Percentiles rank a stretch among this genome's conserved stretches.
These are phyloP conservation scores for Boletus edulis DNA, from an alignment of 768 basidiomycete genomes.

Conservation along the genomic window DNA sequence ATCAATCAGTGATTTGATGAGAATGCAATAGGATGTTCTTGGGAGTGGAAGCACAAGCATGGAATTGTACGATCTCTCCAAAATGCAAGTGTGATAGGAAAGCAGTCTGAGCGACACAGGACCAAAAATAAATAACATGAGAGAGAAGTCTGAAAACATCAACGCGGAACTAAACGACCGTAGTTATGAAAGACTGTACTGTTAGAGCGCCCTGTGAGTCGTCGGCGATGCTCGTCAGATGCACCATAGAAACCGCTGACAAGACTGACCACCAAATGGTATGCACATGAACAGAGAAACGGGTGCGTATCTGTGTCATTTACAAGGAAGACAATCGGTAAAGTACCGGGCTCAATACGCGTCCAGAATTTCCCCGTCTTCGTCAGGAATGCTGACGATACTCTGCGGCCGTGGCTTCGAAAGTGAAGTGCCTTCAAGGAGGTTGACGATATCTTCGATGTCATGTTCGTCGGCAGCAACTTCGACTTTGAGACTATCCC, in stretches of 20 bases:
- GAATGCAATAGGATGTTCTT: slow-evolving; percentile 9
- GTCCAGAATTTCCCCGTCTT: slow-evolving; percentile 53
- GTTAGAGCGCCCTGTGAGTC: slow-evolving; percentile 7
- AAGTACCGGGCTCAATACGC: slow-evolving; percentile 40
- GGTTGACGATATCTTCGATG: slow-evolving; percentile 63
- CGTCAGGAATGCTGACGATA: slow-evolving; percentile 51
- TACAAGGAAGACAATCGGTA: slow-evolving; percentile 17
- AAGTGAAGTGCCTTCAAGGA: slow-evolving; percentile 47
- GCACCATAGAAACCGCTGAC: background rate
- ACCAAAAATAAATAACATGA: slow-evolving; percentile 21
- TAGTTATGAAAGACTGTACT: slow-evolving; percentile 27
- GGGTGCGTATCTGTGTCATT: slow-evolving; percentile 17
- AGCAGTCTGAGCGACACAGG: slow-evolving; percentile 12
- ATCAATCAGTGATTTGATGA: slow-evolving; percentile 11
- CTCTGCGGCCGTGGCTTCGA: slow-evolving; percentile 42
- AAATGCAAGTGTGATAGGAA: slow-evolving; percentile 3
- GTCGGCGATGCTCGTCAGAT: background rate
- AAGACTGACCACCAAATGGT: slow-evolving; percentile 15
- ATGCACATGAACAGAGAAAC: slow-evolving; percentile 25
- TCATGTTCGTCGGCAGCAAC: slow-evolving; percentile 34
- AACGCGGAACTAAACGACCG: slow-evolving; percentile 33
- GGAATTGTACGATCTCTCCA: slow-evolving; percentile 5
- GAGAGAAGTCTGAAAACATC: slow-evolving; percentile 14
- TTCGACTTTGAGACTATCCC: slow-evolving; percentile 5
- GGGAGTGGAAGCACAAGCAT: slow-evolving; percentile 5